Percentiles rank a stretch among this genome's conserved stretches.
Evolutionary conservation across 345 rosid species (phyloP).

Genomic region (Populus tremula): DNA sequence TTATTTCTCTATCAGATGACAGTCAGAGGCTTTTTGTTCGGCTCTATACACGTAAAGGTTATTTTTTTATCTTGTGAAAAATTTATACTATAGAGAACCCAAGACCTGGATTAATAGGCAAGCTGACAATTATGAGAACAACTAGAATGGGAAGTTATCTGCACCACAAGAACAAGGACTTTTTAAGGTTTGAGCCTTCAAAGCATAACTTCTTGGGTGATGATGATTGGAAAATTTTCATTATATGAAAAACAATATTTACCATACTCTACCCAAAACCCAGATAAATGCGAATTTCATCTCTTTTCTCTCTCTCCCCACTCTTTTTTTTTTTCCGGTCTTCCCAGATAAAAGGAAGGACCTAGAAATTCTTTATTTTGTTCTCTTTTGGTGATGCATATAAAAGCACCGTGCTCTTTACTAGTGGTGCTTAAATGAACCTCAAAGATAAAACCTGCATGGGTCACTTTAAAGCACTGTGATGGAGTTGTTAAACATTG

Average conservation of each 20-base stretch:
- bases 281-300: neutral
- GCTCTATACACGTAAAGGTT: slow-evolving; percentile 85
- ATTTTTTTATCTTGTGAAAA: neutral
- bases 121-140: too few species aligned
- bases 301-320: neutral
- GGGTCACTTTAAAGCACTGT: neutral
- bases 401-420: neutral
- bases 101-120: too few species aligned
- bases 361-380: neutral
- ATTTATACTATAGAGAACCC: too few species aligned
- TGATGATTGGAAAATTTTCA: neutral
- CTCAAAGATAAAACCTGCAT: neutral
- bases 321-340: neutral
- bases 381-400: neutral
- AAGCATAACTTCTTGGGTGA: neutral
- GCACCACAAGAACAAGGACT: too few species aligned
- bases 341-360: neutral
- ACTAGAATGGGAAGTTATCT: too few species aligned
- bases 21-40: slow-evolving; percentile 87
- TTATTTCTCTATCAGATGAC: slow-evolving; percentile 54
- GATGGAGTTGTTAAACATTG: too few species aligned
- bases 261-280: neutral
- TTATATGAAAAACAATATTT: neutral
- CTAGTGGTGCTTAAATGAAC: neutral
- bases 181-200: neutral